Evolutionary conservation across 2,329 filamentous ascomycete genomes (phyloP).

Genomic region (Colletotrichum sp.): DNA sequence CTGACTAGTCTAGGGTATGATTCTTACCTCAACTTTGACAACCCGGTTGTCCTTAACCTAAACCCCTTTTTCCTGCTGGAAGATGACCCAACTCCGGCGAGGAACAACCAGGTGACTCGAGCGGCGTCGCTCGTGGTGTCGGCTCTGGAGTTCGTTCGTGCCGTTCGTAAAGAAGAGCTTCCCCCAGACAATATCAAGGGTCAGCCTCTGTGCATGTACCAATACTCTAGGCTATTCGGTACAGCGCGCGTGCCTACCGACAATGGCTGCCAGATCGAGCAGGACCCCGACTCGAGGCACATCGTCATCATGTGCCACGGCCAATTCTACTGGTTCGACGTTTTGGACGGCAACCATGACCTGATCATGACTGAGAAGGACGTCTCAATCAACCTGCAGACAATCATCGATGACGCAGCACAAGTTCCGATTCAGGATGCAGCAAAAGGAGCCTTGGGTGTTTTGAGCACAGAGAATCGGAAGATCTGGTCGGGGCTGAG

Average conservation of each 20-base stretch:
- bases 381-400: slow-evolving; percentile 87
- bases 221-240: slow-evolving; percentile 94
- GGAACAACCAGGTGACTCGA: slow-evolving; percentile 95
- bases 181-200: slow-evolving; percentile 86
- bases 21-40: slow-evolving; percentile 97
- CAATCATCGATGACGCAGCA: slow-evolving; percentile 88
- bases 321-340: slow-evolving; percentile 99
- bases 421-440: slow-evolving; percentile 92
- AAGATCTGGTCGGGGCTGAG: slow-evolving; percentile 94
- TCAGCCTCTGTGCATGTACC: slow-evolving; percentile 94
- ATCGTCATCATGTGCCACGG: slow-evolving; percentile 92
- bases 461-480: slow-evolving; percentile 94
- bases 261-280: slow-evolving; percentile 93
- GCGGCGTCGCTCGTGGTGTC: slow-evolving; percentile 92
- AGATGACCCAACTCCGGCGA: slow-evolving; percentile 94
- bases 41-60: slow-evolving; percentile 94
- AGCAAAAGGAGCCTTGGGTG: slow-evolving; percentile 92
- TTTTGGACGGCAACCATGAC: slow-evolving; percentile 91
- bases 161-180: slow-evolving; percentile 90
- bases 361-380: slow-evolving; percentile 98
- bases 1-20: slow-evolving; percentile 79
- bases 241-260: slow-evolving; percentile 94
- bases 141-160: slow-evolving; percentile 88
- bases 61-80: slow-evolving; percentile 98
- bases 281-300: slow-evolving; percentile 92